Evolutionary conservation across 2,329 filamentous ascomycete species (phyloP), one percentile per base, ranked within the genome.

Genomic region (Colletotrichum godetiae): DNA sequence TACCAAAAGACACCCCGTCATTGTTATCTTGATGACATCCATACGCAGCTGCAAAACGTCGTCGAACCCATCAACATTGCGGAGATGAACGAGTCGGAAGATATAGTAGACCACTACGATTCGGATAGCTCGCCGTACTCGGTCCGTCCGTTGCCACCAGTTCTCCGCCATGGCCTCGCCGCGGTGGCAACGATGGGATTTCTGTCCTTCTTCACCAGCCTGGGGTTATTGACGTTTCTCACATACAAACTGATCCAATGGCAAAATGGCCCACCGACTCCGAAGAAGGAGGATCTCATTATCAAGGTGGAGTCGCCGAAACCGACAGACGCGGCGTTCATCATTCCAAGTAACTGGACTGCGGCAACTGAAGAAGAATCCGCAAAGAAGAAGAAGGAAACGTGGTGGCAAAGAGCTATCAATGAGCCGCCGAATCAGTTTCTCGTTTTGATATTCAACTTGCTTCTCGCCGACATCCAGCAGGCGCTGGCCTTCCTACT

Each of bases 361-460:
- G 77, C 74, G 75, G 29, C 76, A 70, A 55, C 75, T 68, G 37
- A 75, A 76, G 15, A 74, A 72, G 57, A 49, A 10, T 55, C 27
- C 22, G 63, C 53, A 31, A 56, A 56, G 12, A 46, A 59, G 52
- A 57, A 42, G 46, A 49, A 52, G 61, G 62, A 69, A 19, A 29
- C 37, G 1, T 70, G 80, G 42, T 72, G 74, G 35, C 58, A 74
- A n/a, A 76, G 78, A 13, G 63, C 79, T 31, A 76, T 78, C 63
- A 80, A 78, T 52, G 81, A 83, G 24, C 82, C 84, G 6, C 87
- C 87, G 0, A 93, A 93, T 75, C 92, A 94, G 80, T 92, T 93
- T 77, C 86, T 93, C 33, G 84, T 94, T 0, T 85, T 94, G 5
- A 92, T 94, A 71, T 89, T 92, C 79, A 94, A 94, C 78, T 86